Conservation (phyloP, 2,329 filamentous ascomycete genomes). For the Fusarium musae region DNA sequence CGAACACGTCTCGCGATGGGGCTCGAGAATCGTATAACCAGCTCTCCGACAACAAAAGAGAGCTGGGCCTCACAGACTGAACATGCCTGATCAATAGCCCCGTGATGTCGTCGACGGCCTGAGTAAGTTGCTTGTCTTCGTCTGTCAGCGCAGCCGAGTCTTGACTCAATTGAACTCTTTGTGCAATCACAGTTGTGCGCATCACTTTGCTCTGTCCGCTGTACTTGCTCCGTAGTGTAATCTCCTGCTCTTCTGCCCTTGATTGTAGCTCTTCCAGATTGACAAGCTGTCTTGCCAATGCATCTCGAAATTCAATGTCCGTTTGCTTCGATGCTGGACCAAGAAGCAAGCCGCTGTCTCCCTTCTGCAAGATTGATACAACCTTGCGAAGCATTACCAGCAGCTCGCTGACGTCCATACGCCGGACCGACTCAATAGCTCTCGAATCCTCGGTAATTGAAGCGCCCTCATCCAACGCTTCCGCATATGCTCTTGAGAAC, state of each 20-base stretch:
- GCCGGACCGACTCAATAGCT: constrained; percentile 68
- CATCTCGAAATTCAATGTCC: constrained; percentile 45
- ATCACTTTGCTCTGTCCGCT: constrained; percentile 76
- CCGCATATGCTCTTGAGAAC: constrained; percentile 70
- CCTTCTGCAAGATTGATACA: constrained; percentile 47
- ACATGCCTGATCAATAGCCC: constrained; percentile 43
- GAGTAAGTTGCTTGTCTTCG: constrained; percentile 76
- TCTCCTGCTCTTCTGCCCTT: constrained; percentile 57
- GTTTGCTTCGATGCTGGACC: constrained; percentile 47
- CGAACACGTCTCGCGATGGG: constrained; percentile 79
- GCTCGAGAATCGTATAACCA: constrained; percentile 79
- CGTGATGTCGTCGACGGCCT: constrained; percentile 65
- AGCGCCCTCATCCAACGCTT: constrained; percentile 68
- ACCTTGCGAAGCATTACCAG: constrained; percentile 42
- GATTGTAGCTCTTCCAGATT: constrained; percentile 60
- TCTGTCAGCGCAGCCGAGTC: constrained; percentile 77
- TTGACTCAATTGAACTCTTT: constrained; percentile 82
- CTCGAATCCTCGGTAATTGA: constrained; percentile 62
- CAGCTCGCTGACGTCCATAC: constrained; percentile 57
- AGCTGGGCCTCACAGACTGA: constrained; percentile 45
- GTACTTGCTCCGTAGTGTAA: constrained; percentile 77
- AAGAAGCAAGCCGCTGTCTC: constrained; percentile 53
- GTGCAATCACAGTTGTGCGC: constrained; percentile 81
- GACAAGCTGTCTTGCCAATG: constrained; percentile 55
- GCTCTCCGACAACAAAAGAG: constrained; percentile 73